These are phyloP conservation scores for Pelargonium citronellum DNA, from an alignment of 441 rosid genomes.

Conservation along the genomic window DNA sequence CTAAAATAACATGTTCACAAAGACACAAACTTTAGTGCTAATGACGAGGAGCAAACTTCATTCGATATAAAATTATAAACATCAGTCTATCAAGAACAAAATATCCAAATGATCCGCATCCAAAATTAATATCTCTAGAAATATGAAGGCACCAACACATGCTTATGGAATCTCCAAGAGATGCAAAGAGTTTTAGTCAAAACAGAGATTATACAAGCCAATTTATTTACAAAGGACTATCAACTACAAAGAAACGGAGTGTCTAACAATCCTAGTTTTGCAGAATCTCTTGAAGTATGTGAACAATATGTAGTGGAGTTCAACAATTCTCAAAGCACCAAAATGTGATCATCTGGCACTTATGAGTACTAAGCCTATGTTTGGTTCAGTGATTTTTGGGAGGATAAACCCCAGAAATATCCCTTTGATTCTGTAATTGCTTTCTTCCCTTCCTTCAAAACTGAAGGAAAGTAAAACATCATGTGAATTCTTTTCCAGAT, in stretches of 20 bases:
- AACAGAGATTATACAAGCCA: neutral
- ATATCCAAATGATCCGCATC: neutral
- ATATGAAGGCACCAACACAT: neutral
- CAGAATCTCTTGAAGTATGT: neutral
- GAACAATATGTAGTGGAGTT: neutral
- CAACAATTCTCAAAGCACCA: neutral
- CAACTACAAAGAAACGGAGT: neutral
- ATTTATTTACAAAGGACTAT: neutral
- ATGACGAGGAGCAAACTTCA: neutral
- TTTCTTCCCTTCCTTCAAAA: too few species aligned
- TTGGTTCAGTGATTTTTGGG: too few species aligned
- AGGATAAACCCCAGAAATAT: too few species aligned
- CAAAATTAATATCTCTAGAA: neutral
- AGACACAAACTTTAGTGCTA: neutral
- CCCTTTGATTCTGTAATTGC: too few species aligned
- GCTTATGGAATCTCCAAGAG: neutral
- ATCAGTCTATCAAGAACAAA: neutral
- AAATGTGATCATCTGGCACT: neutral
- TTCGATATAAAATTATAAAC: neutral
- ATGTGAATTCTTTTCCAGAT: too few species aligned
- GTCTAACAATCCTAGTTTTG: neutral
- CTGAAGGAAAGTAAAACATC: too few species aligned
- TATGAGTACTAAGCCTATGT: neutral
- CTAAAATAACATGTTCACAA: neutral
- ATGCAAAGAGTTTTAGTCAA: neutral